These are phyloP conservation scores for Colletotrichum sp. DNA, from an alignment of 2,329 filamentous ascomycete species.

Conservation along the genomic window DNA sequence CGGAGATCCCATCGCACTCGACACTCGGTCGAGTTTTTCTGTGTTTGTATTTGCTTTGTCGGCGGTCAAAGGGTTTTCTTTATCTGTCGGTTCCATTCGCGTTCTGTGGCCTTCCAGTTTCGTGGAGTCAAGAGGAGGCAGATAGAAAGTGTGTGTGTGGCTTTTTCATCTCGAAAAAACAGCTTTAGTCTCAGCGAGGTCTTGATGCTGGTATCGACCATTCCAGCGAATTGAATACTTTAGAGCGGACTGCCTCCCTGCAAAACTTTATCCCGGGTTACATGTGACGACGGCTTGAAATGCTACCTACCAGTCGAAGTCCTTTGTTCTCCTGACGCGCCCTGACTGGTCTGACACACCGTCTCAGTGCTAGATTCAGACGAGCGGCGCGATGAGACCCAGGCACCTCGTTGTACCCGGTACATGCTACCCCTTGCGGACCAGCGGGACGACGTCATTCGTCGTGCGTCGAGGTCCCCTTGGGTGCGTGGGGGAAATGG, in stretches of 20 bases:
- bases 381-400: neutral
- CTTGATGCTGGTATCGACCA: conserved; percentile 17
- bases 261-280: neutral
- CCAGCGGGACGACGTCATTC: conserved; percentile 10
- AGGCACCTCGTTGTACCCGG: neutral
- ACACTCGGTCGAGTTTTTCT: neutral
- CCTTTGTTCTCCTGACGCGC: neutral
- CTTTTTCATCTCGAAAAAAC: conserved; percentile 2
- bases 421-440: neutral
- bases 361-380: conserved; percentile 2
- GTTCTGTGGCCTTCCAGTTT: conserved; percentile 14
- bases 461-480: neutral
- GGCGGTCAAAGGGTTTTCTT: conserved; percentile 4
- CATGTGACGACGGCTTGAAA: neutral
- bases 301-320: neutral
- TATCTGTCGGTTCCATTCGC: conserved; percentile 8
- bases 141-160: conserved; percentile 12
- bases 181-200: conserved; percentile 16
- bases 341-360: conserved; percentile 3
- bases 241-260: neutral
- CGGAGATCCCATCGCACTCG: neutral
- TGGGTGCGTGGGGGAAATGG: neutral
- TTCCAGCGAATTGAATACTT: conserved; percentile 21
- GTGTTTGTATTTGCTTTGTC: conserved; percentile 18
- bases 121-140: neutral